Percentiles rank a stretch among this genome's conserved stretches.
Conservation (phyloP, 176 grass and related monocot genomes). For the Aegilops sharonensis region DNA sequence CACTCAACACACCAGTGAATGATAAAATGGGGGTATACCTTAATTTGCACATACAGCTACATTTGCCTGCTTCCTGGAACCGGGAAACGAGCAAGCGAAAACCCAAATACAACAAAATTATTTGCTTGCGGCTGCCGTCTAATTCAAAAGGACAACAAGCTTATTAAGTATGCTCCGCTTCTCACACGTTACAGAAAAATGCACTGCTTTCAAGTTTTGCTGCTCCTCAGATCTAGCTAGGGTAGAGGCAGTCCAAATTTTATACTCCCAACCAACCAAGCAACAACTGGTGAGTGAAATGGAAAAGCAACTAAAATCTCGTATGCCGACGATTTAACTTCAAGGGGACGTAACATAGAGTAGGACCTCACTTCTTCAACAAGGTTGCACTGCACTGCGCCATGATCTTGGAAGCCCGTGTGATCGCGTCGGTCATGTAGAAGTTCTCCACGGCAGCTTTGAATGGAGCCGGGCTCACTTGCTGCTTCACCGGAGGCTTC, state of each 20-base stretch:
- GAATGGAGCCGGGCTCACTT: conserved; percentile 64
- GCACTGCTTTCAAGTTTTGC: conserved; percentile 37
- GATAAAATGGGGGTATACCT: neutral
- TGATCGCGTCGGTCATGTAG: conserved; percentile 96
- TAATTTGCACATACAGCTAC: neutral
- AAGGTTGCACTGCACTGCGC: conserved; percentile 85
- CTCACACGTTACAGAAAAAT: conserved; percentile 51
- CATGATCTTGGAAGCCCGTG: conserved; percentile 97
- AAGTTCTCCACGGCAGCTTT: conserved; percentile 72
- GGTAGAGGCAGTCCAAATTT: conserved; percentile 39
- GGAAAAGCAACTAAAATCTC: conserved; percentile 18
- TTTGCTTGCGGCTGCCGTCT: conserved; percentile 28
- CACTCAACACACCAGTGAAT: neutral
- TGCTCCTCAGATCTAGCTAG: conserved; percentile 44
- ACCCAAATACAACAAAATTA: conserved; percentile 32
- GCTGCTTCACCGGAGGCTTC: conserved; percentile 60
- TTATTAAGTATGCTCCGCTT: conserved; percentile 56
- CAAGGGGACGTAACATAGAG: no score
- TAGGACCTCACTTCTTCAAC: conserved; percentile 64
- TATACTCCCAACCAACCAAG: conserved; percentile 22
- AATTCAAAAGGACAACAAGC: conserved; percentile 34
- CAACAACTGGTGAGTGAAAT: conserved; percentile 16
- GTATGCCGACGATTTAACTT: neutral
- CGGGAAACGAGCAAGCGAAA: neutral
- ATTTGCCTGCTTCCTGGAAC: neutral